Base-by-base conservation (phyloP, 2,329 filamentous ascomycete genomes). In the Epichloe glyceriae region DNA sequence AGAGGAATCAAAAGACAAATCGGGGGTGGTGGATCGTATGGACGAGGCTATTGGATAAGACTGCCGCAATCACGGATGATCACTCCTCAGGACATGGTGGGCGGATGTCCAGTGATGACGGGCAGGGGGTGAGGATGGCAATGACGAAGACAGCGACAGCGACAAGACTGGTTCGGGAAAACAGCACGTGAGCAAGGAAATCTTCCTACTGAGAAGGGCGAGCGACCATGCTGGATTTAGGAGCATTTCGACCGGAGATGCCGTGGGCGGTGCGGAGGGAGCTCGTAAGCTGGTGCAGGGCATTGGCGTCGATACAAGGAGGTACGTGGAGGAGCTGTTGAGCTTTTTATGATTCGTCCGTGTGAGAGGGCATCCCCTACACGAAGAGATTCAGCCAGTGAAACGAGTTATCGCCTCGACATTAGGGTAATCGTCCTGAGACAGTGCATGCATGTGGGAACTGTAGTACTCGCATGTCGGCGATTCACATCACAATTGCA, bases 291-390 rank as follows among this genome's bases (percentile, higher is more conserved):
- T 88, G 56, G 80, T 78, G 0, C 82, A 86, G 60, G 86, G 85
- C 0, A 87, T 90, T 55, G 86, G 86, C 0, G 75, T 89, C 35
- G 86, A 90, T 70, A 87, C 85, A 33, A 76, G 82, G 64, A 78
- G 76, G 61, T 89, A 89, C 64, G 79, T 89, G 4, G 85, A 89
- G 63, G 81, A 80, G 1, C 62, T 90, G 51, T 67, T 89, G 63
- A 86, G 75, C 60, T 63, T 88, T 60, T 53, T 69, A 34, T 68
- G 53, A 56, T 3, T 33, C 7, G 26, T 8, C 8, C 3, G 26
- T 30, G 7, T 30, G 26, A 30, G 26, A 30, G 26, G 26, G 26
- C 26, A 30, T 30, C 2, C 26, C 7, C 26, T 30, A 30, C 26
- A 30, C 26, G 8, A 8, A 30, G 26, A 10, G 26, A 10, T 30